These are phyloP conservation scores for Coniochaeta hoffmannii DNA, from an alignment of 2,329 filamentous ascomycete species.

Conservation along the genomic window DNA sequence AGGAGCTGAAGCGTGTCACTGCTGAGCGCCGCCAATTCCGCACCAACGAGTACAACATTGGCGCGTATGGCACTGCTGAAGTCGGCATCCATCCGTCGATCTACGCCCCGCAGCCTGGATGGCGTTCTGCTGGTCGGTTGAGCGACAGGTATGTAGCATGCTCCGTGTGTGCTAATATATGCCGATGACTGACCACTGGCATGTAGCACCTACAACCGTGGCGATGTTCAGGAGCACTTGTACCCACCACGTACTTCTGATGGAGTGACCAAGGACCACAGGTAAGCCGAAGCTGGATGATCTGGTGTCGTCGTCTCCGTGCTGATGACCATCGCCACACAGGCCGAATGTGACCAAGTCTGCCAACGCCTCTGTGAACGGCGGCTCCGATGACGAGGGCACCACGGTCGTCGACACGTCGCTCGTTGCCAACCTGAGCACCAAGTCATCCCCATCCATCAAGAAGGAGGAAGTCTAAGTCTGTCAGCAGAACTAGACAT, in stretches of 20 bases:
- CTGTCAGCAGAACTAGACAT: not conserved
- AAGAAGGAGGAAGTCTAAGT: slow-evolving; percentile 31
- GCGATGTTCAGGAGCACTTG: not conserved
- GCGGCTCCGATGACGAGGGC: slow-evolving; percentile 41
- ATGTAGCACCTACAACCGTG: not conserved
- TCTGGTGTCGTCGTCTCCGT: not conserved
- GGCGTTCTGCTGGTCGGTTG: slow-evolving; percentile 13
- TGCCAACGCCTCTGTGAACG: slow-evolving; percentile 7
- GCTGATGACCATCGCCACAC: not conserved
- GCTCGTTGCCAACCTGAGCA: slow-evolving; percentile 33
- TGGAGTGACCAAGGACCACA: not conserved
- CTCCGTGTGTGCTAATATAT: not conserved
- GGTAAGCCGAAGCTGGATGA: not conserved
- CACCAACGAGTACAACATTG: slow-evolving; percentile 87
- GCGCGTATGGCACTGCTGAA: slow-evolving; percentile 57
- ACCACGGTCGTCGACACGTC: slow-evolving; percentile 46
- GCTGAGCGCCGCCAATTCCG: slow-evolving; percentile 93
- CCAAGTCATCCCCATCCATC: slow-evolving; percentile 43
- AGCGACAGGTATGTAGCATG: slow-evolving; percentile 16
- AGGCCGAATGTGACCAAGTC: not conserved
- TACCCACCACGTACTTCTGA: not conserved
- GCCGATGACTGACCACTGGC: not conserved
- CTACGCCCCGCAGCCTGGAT: slow-evolving; percentile 12
- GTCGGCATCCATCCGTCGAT: slow-evolving; percentile 48
- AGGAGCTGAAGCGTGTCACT: slow-evolving; percentile 92